Evolutionary conservation across 129 eudicot genomes (phyloP).

Genomic region (Artemisia annua): DNA sequence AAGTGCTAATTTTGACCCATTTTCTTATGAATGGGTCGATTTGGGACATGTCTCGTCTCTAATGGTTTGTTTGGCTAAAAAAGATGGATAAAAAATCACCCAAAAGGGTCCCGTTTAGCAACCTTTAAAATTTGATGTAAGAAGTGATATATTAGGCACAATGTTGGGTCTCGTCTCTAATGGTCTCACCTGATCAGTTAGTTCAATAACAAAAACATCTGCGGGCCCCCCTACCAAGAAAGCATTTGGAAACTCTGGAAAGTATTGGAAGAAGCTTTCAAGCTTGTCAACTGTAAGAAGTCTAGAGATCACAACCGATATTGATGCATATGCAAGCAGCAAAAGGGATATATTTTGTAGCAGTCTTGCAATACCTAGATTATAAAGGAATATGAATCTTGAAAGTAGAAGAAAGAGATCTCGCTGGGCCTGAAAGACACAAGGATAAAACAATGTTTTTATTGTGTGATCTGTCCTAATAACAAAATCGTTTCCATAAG

Average conservation of each 20-base stretch:
- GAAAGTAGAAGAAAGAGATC: conserved; percentile 93
- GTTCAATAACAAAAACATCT: conserved; percentile 75
- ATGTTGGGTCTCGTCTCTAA: neutral
- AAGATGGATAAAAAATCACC: too few species aligned
- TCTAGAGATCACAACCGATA: conserved; percentile 6
- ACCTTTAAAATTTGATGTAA: too few species aligned
- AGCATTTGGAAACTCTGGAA: conserved; percentile 81
- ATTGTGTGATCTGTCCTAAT: neutral
- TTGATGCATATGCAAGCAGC: neutral
- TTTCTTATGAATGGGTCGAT: neutral
- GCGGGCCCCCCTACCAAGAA: conserved; percentile 84
- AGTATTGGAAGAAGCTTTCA: conserved; percentile 63
- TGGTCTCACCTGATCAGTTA: conserved; percentile 78
- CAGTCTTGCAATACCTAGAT: conserved; percentile 48
- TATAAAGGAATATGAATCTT: conserved; percentile 72
- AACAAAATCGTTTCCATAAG: neutral
- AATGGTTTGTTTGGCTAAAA: too few species aligned
- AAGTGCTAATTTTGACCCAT: neutral
- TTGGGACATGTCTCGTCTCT: too few species aligned
- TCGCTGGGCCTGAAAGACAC: conserved; percentile 64
- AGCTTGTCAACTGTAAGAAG: conserved; percentile 61
- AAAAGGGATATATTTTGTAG: neutral
- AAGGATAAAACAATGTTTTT: neutral
- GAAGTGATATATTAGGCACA: neutral
- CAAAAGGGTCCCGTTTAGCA: neutral